Conservation (phyloP, 2,329 filamentous ascomycete genomes). For the Leptographium wingfieldii region DNA sequence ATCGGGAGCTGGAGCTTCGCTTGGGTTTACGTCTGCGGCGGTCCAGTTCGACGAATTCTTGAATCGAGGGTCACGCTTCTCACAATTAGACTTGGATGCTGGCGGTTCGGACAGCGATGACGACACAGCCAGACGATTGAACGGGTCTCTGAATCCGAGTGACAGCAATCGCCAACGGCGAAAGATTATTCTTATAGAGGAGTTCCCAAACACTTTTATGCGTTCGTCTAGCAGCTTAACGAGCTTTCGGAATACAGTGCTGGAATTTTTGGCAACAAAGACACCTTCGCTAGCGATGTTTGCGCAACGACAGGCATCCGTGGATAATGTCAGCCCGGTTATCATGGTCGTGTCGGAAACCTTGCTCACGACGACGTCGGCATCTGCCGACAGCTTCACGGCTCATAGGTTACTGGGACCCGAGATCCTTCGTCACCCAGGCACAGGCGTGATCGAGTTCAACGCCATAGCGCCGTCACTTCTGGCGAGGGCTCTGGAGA, state of each 20-base stretch:
- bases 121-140: conserved; percentile 4
- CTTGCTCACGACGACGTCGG: conserved; percentile 69
- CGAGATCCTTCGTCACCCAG: conserved; percentile 71
- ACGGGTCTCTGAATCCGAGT: not conserved
- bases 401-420: conserved; percentile 80
- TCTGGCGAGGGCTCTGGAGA: conserved; percentile 70
- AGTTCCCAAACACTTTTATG: conserved; percentile 67
- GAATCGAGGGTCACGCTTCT: conserved; percentile 66
- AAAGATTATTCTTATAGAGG: conserved; percentile 63
- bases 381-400: conserved; percentile 82
- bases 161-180: conserved; percentile 1
- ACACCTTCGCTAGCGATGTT: conserved; percentile 42
- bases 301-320: conserved; percentile 17
- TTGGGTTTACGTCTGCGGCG: conserved; percentile 56
- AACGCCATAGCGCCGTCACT: conserved; percentile 83
- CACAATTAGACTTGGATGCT: conserved; percentile 28
- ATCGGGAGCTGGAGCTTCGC: conserved; percentile 27
- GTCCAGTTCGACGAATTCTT: conserved; percentile 89
- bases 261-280: conserved; percentile 61
- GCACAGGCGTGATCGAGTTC: conserved; percentile 74
- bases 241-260: conserved; percentile 62
- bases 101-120: conserved; percentile 16
- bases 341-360: conserved; percentile 90
- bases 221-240: conserved; percentile 50
- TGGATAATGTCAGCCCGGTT: conserved; percentile 52